Base-by-base conservation (phyloP, 306 rosid genomes). In the Acmispon strigosus region DNA sequence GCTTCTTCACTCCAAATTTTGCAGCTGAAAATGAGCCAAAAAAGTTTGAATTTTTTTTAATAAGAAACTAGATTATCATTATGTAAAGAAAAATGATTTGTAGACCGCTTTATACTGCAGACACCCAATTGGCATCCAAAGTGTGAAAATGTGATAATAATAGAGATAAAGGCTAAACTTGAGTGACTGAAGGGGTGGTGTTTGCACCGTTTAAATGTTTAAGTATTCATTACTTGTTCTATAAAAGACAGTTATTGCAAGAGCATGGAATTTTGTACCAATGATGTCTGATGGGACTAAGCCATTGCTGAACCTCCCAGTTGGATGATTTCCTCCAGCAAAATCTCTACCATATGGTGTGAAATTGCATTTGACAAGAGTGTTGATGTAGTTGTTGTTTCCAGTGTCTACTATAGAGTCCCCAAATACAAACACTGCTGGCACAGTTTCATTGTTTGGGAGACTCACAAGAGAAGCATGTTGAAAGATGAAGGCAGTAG, bases 351-450 rank as follows among this genome's bases (percentile, higher is more conserved):
- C 98, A 56, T 92, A 92, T 10, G 98, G 98, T 9, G 79, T 59
- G 76, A 92, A 92, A 57, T 92, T 27, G 36, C 92, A 83, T 63
- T 80, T 89, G 34, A 75, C 2, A 2, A 78, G 1, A 3, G 96
- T 92, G 44, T 4, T 58, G 57, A 92, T 19, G 2, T 81, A 19
- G 71, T 87, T 86, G 66, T 92, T 92, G 78, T 89, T 92, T 52
- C 98, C 96, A 0, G 96, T 24, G 65, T 92, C 96, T n/a, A 92
- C 84, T 14, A 89, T 78, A 0, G 98, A 89, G 66, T 89, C 98
- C 41, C 98, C 96, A 50, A 89, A 87, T 39, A 83, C 86, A 41
- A 89, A 18, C 1, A 92, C 58, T 63, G 96, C 95, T 0, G 98
- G 87, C 53, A 87, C 72, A 3, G 77, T 76, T 81, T 76, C 81